These are phyloP conservation scores for Collybiopsis luxurians DNA, from an alignment of 768 basidiomycete species.

Conservation along the genomic window DNA sequence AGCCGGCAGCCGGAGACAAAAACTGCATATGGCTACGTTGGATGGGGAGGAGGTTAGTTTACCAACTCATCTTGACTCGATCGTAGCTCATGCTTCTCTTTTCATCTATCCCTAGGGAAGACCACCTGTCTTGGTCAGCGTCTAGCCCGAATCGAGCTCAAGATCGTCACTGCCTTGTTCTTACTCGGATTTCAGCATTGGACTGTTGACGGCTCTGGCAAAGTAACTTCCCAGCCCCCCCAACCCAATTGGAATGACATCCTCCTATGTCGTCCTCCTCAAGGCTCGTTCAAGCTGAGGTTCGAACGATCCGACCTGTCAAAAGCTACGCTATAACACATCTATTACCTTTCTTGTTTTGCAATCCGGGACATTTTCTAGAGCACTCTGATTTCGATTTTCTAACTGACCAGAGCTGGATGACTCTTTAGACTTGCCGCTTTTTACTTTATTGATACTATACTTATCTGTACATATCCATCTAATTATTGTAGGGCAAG, in stretches of 20 bases:
- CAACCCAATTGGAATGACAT: conserved; percentile 80
- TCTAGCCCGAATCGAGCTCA: conserved; percentile 71
- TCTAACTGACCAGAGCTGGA: no score
- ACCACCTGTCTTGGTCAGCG: conserved; percentile 72
- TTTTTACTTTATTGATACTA: no score
- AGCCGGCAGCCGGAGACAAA: conserved; percentile 34
- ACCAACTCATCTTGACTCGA: conserved; percentile 10
- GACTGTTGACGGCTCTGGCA: conserved; percentile 53
- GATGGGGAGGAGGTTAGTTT: conserved; percentile 76
- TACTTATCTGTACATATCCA: no score
- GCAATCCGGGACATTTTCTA: not conserved
- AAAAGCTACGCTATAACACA: conserved; percentile 11
- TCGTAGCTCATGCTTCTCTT: not conserved
- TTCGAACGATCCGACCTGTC: conserved; percentile 49
- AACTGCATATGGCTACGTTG: conserved; percentile 60
- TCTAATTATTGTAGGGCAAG: no score
- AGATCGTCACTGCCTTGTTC: conserved; percentile 66
- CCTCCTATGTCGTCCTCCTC: conserved; percentile 60
- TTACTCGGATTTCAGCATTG: conserved; percentile 60
- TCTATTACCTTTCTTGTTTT: not conserved
- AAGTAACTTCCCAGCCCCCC: conserved; percentile 41
- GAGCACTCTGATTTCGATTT: no score
- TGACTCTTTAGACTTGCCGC: no score
- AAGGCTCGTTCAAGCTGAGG: conserved; percentile 51
- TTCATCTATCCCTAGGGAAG: conserved; percentile 44